Evolutionary conservation across 768 basidiomycete genomes (phyloP), one percentile per base, ranked within the genome.

Genomic region (Tulasnella sp.): DNA sequence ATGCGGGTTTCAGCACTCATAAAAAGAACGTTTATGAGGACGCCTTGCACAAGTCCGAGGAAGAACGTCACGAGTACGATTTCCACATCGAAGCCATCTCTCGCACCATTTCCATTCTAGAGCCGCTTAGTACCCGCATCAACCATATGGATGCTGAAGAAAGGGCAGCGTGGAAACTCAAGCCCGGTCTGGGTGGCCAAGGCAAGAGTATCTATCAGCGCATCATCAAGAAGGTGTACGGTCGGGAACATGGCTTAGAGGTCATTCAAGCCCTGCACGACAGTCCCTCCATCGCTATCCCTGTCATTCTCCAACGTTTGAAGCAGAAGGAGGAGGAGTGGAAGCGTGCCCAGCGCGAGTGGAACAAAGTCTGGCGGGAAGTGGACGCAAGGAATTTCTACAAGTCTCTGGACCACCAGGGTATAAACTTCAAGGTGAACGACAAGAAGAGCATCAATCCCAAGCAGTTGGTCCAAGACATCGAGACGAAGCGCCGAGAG

Each of bases 21-120:
- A 94, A 96, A 75, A 97, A 97, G 74, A 99, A 97, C 67, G 77
- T 81, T 4, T 97, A 86, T 68, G 96, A 99, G 69, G 94, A 97
- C 65, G 86, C 88, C 0, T 74, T 98, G 57, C 92, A 98, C 72
- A 90, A 90, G 70, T 86, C 90, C 64, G 96, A 99, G 69, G 94
- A 99, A 69, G 96, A 99, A 69, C 82, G 96, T 27, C 91, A 97
- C 70, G 94, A 98, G 69, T 98, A 90, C 67, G 92, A 96, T 63
- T 92, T 93, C 59, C 87, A 93, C 63, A 79, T 99, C 39, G 91
- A 96, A 66, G 89, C 84, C 15, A 81, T 98, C 63, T 72, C 80
- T 8, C 82, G 93, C 40, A 97, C 93, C 12, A 94, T 98, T 65
- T 81, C 87, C 1, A 72, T 94, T 40, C 78, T 99, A 57, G 91